Evolutionary conservation across 2,329 filamentous ascomycete genomes (phyloP).

Genomic region (Colletotrichum sojae): DNA sequence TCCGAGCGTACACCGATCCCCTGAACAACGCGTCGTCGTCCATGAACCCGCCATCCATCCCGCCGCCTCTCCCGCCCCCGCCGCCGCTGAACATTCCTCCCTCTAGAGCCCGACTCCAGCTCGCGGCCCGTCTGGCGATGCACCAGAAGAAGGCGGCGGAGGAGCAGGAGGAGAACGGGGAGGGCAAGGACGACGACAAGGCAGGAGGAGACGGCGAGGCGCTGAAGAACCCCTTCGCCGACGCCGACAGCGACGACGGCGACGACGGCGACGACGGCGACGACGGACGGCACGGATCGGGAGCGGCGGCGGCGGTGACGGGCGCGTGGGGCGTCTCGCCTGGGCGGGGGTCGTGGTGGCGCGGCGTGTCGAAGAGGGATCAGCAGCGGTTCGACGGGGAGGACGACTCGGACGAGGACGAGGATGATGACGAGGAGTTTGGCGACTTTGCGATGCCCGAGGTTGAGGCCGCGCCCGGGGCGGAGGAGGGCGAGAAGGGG

Average conservation of each 20-base stretch:
- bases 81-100: conserved; percentile 88
- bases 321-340: conserved; percentile 41
- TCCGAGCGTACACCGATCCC: conserved; percentile 71
- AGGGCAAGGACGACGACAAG: conserved; percentile 51
- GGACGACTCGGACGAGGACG: conserved; percentile 64
- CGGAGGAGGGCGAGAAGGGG: conserved; percentile 55
- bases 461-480: conserved; percentile 52
- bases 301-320: conserved; percentile 47
- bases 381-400: conserved; percentile 57
- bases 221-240: conserved; percentile 68
- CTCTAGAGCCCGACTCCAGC: conserved; percentile 86
- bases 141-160: conserved; percentile 74
- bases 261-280: conserved; percentile 68
- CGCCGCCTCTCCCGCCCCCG: conserved; percentile 75
- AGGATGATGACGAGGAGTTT: conserved; percentile 74
- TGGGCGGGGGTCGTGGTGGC: conserved; percentile 64
- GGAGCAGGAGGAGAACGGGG: conserved; percentile 57
- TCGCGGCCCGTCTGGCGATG: conserved; percentile 88
- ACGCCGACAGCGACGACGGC: conserved; percentile 65
- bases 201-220: conserved; percentile 42
- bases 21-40: conserved; percentile 63
- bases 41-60: conserved; percentile 71
- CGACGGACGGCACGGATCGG: conserved; percentile 50
- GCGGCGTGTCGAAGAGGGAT: conserved; percentile 53
- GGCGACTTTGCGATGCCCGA: conserved; percentile 79